These are phyloP conservation scores for Scleroderma citrinum DNA, from an alignment of 768 basidiomycete species.

Conservation along the genomic window DNA sequence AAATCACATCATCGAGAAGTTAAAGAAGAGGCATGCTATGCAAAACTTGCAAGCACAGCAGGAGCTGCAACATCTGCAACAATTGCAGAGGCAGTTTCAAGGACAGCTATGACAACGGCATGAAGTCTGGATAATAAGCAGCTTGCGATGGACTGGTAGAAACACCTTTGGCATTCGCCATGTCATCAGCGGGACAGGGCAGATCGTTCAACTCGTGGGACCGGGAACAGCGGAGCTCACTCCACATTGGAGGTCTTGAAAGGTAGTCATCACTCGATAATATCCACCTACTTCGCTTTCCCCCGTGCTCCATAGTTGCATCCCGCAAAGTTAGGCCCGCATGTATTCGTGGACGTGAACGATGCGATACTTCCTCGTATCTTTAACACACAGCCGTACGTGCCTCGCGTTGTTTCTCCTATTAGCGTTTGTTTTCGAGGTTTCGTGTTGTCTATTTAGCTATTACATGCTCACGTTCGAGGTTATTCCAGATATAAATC, in stretches of 20 bases:
- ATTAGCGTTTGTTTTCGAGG: not conserved
- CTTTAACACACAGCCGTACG: not conserved
- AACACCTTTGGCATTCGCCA: not conserved
- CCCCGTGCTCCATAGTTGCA: too few relatives aligned
- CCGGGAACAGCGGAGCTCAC: too few relatives aligned
- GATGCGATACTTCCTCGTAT: not conserved
- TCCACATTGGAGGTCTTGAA: too few relatives aligned
- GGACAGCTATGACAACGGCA: not conserved
- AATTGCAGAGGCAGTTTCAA: not conserved
- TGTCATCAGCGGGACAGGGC: too few relatives aligned
- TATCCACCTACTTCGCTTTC: too few relatives aligned
- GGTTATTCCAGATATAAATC: not conserved
- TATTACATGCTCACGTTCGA: not conserved
- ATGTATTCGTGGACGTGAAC: not conserved
- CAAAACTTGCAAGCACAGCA: not conserved
- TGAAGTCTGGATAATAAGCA: too few relatives aligned
- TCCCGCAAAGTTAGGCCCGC: not conserved
- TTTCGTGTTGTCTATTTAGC: not conserved
- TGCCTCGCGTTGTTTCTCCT: not conserved
- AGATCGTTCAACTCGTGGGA: too few relatives aligned
- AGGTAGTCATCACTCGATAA: too few relatives aligned
- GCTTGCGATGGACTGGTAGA: not conserved
- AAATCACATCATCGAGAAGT: slow-evolving; percentile 37
- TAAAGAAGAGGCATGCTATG: slow-evolving; percentile 25
- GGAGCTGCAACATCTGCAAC: slow-evolving; percentile 5